Evolutionary conservation across 192 early-diverging fungal genomes (phyloP).

Genomic region (Coemansia sp.): DNA sequence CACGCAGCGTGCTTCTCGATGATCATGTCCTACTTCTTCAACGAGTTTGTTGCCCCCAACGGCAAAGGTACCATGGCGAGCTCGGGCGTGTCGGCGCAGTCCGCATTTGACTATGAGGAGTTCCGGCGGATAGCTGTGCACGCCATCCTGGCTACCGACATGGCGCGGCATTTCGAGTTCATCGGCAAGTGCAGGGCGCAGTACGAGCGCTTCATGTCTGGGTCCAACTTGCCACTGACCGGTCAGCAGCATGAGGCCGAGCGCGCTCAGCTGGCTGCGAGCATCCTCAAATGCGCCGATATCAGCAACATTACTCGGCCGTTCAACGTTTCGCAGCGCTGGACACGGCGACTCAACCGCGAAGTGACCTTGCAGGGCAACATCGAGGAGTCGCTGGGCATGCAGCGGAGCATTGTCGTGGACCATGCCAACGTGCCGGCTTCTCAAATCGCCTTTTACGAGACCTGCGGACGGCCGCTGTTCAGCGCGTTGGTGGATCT

Average conservation of each 20-base stretch:
- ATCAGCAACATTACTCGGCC: constrained; percentile 77
- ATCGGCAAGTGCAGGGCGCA: constrained; percentile 70
- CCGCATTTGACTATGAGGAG: constrained; percentile 59
- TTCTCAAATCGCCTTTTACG: constrained; percentile 55
- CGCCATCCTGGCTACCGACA: constrained; percentile 78
- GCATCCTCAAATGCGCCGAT: constrained; percentile 79
- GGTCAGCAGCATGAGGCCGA: constrained; percentile 59
- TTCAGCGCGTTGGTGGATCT: constrained; percentile 50
- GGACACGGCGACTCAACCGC: constrained; percentile 68
- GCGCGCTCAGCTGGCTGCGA: constrained; percentile 64
- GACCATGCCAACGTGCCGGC: constrained; percentile 39
- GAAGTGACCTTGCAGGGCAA: constrained; percentile 73
- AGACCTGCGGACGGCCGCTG: constrained; percentile 51
- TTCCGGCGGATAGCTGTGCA: constrained; percentile 71
- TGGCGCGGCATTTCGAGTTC: constrained; percentile 79
- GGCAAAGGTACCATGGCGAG: background rate
- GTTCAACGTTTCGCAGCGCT: constrained; percentile 65
- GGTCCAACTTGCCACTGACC: constrained; percentile 46
- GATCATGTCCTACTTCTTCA: constrained; percentile 54
- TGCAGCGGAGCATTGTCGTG: constrained; percentile 53
- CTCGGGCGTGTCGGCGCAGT: background rate
- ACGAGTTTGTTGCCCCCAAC: constrained; percentile 40
- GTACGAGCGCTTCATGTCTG: constrained; percentile 55
- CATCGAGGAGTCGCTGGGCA: constrained; percentile 68
- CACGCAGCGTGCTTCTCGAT: constrained; percentile 77